Evolutionary conservation across 306 rosid species (phyloP), one percentile per base, ranked within the genome.

Genomic region (Prunus mume): DNA sequence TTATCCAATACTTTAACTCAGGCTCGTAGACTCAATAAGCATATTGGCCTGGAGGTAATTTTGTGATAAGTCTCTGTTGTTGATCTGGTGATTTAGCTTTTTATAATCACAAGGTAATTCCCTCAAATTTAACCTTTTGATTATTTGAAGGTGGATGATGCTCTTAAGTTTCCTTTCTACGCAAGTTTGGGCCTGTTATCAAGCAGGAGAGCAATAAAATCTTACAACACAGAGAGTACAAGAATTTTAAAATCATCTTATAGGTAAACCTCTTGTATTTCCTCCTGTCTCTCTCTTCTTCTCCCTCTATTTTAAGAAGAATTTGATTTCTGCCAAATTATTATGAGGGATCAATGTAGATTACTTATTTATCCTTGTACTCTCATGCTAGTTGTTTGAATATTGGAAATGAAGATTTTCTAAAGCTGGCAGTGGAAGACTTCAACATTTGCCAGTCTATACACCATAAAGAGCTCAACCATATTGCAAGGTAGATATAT

Each of bases 351-450:
- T 19, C 34, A 13, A 3, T 2, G 7, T 2, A 51, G 62, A 38
- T 75, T n/a, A 11, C 28, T n/a, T 45, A 52, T 20, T 24, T 1
- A 17, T 50, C 54, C 30, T n/a, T 43, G 15, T 25, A 9, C 60
- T 63, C 72, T 15, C 69, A 50, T 49, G 24, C 54, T 91, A 92
- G 98, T 71, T 89, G 86, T 71, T 56, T 12, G 69, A 95, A 89
- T 80, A 79, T 90, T 77, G 87, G 87, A 41, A 81, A 88, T 84
- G 82, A 80, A 82, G 87, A 95, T 76, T 78, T 84, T 80, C 86
- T 90, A 24, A 84, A 86, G 69, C 79, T 92, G 49, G 98, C 97
- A 14, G 91, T 83, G 45, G 96, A 82, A 73, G 97, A 95, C 87
- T 95, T 87, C 90, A 95, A 92, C 72, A 69, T 58, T 17, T 87